These are phyloP conservation scores for Fusarium nurragi DNA, from an alignment of 2,329 filamentous ascomycete species.

Conservation along the genomic window DNA sequence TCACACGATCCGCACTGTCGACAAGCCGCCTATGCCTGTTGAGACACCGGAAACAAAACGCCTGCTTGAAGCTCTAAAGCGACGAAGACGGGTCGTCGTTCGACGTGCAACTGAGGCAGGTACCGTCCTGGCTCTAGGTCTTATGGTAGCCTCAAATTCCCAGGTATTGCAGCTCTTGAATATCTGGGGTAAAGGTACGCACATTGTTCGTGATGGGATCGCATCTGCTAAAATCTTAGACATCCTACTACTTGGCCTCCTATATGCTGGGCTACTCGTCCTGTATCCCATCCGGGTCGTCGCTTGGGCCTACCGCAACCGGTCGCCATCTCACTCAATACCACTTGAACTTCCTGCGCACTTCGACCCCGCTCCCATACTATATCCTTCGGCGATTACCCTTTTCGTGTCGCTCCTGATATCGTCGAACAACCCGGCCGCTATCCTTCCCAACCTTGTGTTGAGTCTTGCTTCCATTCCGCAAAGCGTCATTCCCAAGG, in stretches of 20 bases:
- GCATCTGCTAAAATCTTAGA: conserved; percentile 49
- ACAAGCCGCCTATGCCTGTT: conserved; percentile 31
- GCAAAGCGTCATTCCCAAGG: conserved; percentile 73
- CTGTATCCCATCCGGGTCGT: conserved; percentile 70
- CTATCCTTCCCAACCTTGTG: conserved; percentile 82
- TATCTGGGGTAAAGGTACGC: conserved; percentile 61
- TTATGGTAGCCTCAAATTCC: conserved; percentile 59
- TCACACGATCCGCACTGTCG: conserved; percentile 44
- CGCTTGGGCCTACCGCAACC: conserved; percentile 57
- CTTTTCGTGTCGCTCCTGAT: conserved; percentile 80
- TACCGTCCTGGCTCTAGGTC: conserved; percentile 60
- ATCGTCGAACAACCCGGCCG: conserved; percentile 66
- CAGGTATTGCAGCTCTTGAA: conserved; percentile 57
- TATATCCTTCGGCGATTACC: conserved; percentile 84
- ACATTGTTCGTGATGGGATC: not conserved
- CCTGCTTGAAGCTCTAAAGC: conserved; percentile 48
- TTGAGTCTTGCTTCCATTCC: conserved; percentile 83
- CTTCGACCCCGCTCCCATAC: conserved; percentile 92
- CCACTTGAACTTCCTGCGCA: conserved; percentile 70
- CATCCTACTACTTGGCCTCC: conserved; percentile 50
- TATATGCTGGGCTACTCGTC: conserved; percentile 54
- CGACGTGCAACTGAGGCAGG: conserved; percentile 63
- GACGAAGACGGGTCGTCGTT: conserved; percentile 60
- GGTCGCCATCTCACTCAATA: conserved; percentile 50
- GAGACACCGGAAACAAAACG: conserved; percentile 30